phyloP scores from a whole-genome alignment of 768 basidiomycete genomes.

The Mycena metata region DNA sequence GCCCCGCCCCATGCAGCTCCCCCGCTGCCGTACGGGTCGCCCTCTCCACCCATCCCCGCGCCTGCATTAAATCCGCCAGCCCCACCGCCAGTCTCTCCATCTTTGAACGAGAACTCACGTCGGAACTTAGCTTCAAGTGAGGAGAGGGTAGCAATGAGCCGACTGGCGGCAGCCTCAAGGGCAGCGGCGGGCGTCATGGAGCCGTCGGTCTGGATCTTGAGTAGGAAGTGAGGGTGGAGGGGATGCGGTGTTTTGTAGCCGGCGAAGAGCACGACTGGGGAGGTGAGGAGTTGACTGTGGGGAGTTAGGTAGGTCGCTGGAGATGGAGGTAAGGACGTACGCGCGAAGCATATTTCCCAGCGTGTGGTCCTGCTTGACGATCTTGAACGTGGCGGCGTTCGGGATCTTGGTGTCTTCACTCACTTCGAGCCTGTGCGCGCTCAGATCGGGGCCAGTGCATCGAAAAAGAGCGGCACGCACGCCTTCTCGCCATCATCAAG shows the following conservation, averaged over 20 bases:
- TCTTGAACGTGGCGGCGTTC: conserved; percentile 94
- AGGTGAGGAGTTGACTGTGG: conserved; percentile 87
- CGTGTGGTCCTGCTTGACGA: conserved; percentile 98
- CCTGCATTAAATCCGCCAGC: conserved; percentile 41
- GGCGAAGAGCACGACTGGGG: conserved; percentile 92
- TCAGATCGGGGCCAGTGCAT: conserved; percentile 27
- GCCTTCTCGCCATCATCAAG: conserved; percentile 94
- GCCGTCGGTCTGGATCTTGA: conserved; percentile 97
- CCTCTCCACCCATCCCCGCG: conserved; percentile 50
- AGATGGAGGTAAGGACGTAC: conserved; percentile 59
- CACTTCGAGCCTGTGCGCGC: conserved; percentile 78
- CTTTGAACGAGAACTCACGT: conserved; percentile 85
- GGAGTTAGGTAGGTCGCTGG: conserved; percentile 1
- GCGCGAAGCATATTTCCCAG: conserved; percentile 96
- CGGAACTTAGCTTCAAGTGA: conserved; percentile 83
- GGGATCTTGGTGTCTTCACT: conserved; percentile 98
- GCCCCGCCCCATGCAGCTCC: conserved; percentile 57
- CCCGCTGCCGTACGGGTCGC: conserved; percentile 66
- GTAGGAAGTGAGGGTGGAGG: conserved; percentile 91
- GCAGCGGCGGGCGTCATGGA: conserved; percentile 82
- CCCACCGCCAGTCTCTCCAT: conserved; percentile 59
- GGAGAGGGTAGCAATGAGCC: conserved; percentile 80
- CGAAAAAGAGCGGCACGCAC: conserved; percentile 66
- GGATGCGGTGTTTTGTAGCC: conserved; percentile 99
- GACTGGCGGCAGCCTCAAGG: conserved; percentile 86